These are phyloP conservation scores for Pythium aquatile DNA, from an alignment of 352 stramenopile genomes.

Conservation along the genomic window DNA sequence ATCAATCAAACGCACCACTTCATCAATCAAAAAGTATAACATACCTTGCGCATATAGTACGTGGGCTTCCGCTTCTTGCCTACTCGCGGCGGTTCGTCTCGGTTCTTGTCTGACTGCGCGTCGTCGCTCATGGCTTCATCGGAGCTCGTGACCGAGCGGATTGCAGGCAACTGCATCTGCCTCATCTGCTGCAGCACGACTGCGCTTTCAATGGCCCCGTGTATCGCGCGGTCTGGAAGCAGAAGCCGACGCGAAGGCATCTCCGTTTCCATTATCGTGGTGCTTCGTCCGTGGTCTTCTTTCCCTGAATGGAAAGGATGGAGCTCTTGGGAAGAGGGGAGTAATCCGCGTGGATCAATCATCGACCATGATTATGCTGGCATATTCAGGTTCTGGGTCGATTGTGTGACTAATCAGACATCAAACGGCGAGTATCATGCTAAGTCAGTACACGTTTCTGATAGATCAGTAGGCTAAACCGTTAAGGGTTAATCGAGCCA, in stretches of 20 bases:
- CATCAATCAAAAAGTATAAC: neutral
- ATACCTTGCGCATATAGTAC: conserved; percentile 27
- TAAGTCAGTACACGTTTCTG: too few relatives aligned
- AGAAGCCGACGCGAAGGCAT: neutral
- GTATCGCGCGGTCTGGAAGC: neutral
- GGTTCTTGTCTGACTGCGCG: neutral
- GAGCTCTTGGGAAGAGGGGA: too few relatives aligned
- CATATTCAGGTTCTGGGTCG: too few relatives aligned
- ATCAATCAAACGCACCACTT: neutral
- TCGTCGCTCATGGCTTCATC: conserved; percentile 15
- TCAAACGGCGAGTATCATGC: too few relatives aligned
- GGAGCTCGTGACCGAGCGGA: neutral
- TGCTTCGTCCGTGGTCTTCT: too few relatives aligned
- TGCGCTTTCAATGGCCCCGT: conserved; percentile 18
- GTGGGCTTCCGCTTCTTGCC: conserved; percentile 26
- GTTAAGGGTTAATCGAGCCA: too few relatives aligned
- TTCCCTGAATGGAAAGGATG: too few relatives aligned
- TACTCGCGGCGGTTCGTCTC: neutral
- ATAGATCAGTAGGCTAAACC: too few relatives aligned
- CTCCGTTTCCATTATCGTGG: neutral
- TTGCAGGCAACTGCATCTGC: neutral
- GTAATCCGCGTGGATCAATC: too few relatives aligned
- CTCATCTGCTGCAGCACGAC: conserved; percentile 13
- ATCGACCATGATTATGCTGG: too few relatives aligned
- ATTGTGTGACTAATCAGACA: too few relatives aligned